A percentile compares a stretch with the other conserved stretches of the same genome.
Conservation (phyloP, 768 basidiomycete genomes). For the Grammothele lineata region DNA sequence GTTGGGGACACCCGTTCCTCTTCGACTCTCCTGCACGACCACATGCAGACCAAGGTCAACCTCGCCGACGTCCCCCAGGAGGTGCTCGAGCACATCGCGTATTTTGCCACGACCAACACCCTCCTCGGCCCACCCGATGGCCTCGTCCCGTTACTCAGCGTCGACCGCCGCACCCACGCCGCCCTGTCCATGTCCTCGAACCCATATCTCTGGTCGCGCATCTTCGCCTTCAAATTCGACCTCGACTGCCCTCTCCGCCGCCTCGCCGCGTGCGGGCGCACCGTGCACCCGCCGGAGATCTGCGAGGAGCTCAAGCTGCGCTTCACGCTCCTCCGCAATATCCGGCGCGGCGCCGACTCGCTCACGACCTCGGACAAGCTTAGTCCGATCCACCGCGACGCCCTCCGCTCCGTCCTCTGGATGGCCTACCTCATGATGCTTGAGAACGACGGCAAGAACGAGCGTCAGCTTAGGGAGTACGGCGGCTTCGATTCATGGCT, state of each 20-base stretch:
- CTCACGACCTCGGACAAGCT: constrained; percentile 15
- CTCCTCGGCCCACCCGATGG: constrained; percentile 59
- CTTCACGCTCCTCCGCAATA: constrained; percentile 51
- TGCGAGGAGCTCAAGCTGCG: constrained; percentile 58
- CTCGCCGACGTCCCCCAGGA: constrained; percentile 57
- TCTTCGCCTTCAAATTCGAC: constrained; percentile 71
- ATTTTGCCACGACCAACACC: constrained; percentile 48
- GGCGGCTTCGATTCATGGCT: constrained; percentile 63
- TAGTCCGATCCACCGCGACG: constrained; percentile 11
- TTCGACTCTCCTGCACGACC: not conserved
- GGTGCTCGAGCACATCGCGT: constrained; percentile 76
- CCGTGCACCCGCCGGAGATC: not conserved
- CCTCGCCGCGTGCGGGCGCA: constrained; percentile 26
- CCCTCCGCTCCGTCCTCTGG: constrained; percentile 51
- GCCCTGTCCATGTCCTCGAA: constrained; percentile 50
- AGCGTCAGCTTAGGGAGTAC: constrained; percentile 64
- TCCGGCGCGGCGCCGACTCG: constrained; percentile 38
- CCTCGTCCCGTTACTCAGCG: constrained; percentile 51
- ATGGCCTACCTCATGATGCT: constrained; percentile 74
- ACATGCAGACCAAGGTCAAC: too few species aligned
- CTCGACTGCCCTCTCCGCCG: constrained; percentile 44
- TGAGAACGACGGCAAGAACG: constrained; percentile 76
- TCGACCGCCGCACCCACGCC: constrained; percentile 44
- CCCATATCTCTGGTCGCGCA: constrained; percentile 66
- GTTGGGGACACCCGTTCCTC: too few species aligned